Evolutionary conservation across 805 yeast genomes (phyloP).

Genomic region (Ogataea minuta): DNA sequence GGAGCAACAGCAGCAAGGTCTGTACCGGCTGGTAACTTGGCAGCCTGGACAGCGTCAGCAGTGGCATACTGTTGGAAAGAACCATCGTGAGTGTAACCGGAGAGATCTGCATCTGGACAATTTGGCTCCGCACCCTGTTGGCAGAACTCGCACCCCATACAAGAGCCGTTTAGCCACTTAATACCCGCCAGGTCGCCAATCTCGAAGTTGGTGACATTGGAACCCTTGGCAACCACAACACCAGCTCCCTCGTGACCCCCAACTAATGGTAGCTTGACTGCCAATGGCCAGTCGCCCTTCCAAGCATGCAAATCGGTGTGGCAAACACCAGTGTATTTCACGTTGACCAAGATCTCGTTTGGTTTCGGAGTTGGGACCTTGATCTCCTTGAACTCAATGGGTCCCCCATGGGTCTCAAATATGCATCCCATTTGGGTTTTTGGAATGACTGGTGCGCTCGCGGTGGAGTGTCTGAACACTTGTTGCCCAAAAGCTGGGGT

Average conservation of each 20-base stretch:
- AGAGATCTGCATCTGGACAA: slow-evolving; percentile 66
- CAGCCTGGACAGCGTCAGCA: slow-evolving; percentile 86
- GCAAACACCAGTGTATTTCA: slow-evolving; percentile 83
- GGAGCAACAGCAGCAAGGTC: slow-evolving; percentile 79
- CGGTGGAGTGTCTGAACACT: slow-evolving; percentile 9
- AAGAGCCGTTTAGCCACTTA: slow-evolving; percentile 75
- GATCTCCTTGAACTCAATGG: slow-evolving; percentile 60
- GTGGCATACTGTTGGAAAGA: slow-evolving; percentile 89
- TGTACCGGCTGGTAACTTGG: slow-evolving; percentile 66
- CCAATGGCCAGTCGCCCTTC: slow-evolving; percentile 86
- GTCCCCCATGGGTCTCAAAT: slow-evolving; percentile 60
- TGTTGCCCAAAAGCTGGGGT: slow-evolving; percentile 13
- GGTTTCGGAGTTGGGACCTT: slow-evolving; percentile 74
- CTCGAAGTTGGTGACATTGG: slow-evolving; percentile 60
- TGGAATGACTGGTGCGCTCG: slow-evolving; percentile 11
- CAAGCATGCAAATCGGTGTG: slow-evolving; percentile 89
- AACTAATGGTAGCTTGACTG: slow-evolving; percentile 63
- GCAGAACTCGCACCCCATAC: slow-evolving; percentile 67
- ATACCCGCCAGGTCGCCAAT: slow-evolving; percentile 76
- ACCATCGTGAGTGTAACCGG: slow-evolving; percentile 89
- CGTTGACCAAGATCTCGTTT: slow-evolving; percentile 70
- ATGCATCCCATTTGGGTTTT: slow-evolving; percentile 61
- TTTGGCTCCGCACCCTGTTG: slow-evolving; percentile 61
- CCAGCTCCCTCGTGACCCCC: slow-evolving; percentile 89
- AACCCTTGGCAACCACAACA: slow-evolving; percentile 69